phyloP scores from a whole-genome alignment of 108 stramenopile genomes.

The Phaeodactylum tricornutum region DNA sequence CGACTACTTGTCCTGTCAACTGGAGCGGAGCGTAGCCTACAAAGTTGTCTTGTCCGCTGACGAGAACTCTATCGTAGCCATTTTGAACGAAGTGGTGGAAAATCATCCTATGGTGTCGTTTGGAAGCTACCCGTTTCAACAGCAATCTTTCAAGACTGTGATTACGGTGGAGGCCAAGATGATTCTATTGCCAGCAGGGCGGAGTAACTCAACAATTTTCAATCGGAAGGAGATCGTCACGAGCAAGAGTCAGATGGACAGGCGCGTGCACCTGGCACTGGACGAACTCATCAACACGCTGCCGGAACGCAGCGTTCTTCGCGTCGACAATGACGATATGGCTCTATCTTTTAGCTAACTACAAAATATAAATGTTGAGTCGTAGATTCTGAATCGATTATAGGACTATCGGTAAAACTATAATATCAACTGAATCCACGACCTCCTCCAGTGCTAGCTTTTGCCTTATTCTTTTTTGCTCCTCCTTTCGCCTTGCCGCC shows the following conservation, averaged over 20 bases:
- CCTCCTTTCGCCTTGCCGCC: background rate
- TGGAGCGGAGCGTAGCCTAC: slow-evolving; percentile 48
- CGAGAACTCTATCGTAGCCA: slow-evolving; percentile 55
- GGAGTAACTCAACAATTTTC: slow-evolving; percentile 23
- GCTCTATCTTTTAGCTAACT: slow-evolving; percentile 2
- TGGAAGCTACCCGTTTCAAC: slow-evolving; percentile 77
- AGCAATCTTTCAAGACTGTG: slow-evolving; percentile 73
- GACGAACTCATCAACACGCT: slow-evolving; percentile 59
- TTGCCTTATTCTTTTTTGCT: background rate
- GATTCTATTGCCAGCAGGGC: slow-evolving; percentile 3
- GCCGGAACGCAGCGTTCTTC: slow-evolving; percentile 63
- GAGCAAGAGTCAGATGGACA: slow-evolving; percentile 33
- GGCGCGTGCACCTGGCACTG: slow-evolving; percentile 51
- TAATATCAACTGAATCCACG: too few species aligned
- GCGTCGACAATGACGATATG: slow-evolving; percentile 56
- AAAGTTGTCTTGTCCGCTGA: slow-evolving; percentile 56
- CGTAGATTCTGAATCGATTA: too few species aligned
- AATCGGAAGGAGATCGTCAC: slow-evolving; percentile 11
- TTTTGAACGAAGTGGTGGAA: slow-evolving; percentile 54
- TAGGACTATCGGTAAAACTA: too few species aligned
- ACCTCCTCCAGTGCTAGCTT: too few species aligned
- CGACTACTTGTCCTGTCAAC: slow-evolving; percentile 44
- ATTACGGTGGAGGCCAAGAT: slow-evolving; percentile 66
- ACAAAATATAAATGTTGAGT: too few species aligned
- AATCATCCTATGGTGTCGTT: slow-evolving; percentile 56